Conservation (phyloP, 116 monocot species). For the Iris pallida region DNA sequence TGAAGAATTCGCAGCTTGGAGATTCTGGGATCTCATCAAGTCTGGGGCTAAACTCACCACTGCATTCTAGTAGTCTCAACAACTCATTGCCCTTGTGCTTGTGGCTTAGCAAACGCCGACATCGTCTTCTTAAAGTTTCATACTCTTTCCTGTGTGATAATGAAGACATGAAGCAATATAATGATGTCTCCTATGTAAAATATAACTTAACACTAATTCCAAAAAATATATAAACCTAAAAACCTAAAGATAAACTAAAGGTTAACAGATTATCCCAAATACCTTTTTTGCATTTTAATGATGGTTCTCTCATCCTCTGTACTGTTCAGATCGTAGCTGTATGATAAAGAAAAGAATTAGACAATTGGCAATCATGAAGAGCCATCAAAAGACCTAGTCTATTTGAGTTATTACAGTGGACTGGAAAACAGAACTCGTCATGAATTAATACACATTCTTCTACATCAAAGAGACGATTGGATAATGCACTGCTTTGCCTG, state of each 20-base stretch:
- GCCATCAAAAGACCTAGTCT: too few relatives aligned
- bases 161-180: too few relatives aligned
- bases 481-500: too few relatives aligned
- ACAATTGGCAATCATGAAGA: too few relatives aligned
- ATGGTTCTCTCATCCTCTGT: constrained; percentile 16
- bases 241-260: too few relatives aligned
- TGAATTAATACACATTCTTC: too few relatives aligned
- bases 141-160: constrained; percentile 17
- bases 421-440: too few relatives aligned
- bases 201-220: too few relatives aligned
- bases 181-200: too few relatives aligned
- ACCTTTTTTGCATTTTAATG: constrained; percentile 21
- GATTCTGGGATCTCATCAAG: constrained; percentile 10
- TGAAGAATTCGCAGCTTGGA: background rate
- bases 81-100: constrained; percentile 1
- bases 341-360: background rate
- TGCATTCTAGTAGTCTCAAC: background rate
- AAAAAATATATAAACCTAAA: too few relatives aligned
- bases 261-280: background rate
- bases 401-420: too few relatives aligned
- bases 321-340: constrained; percentile 25
- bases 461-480: too few relatives aligned
- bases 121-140: constrained; percentile 17
- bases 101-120: constrained; percentile 6
- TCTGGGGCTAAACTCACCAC: background rate